Conservation (phyloP, 495 filamentous ascomycete genomes). For the Astrocystis sublimbata region DNA sequence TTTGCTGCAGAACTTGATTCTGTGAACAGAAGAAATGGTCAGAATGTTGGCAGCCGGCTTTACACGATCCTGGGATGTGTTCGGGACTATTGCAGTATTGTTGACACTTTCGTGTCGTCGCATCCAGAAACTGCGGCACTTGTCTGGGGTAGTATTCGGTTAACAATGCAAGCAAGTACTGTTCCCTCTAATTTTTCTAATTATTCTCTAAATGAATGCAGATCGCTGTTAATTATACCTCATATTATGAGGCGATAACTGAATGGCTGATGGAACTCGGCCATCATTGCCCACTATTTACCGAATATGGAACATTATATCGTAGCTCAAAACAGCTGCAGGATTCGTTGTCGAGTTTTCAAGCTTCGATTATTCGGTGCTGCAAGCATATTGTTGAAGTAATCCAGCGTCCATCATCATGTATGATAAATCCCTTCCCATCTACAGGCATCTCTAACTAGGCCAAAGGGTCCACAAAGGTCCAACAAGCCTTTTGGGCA, state of each 20-base stretch:
- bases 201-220: background rate
- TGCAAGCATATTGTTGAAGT: conserved; percentile 5
- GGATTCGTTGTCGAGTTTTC: background rate
- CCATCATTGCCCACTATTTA: background rate
- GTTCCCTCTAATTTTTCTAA: background rate
- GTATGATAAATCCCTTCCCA: background rate
- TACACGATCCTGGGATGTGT: background rate
- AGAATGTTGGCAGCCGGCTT: background rate
- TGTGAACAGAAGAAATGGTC: background rate
- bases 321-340: background rate
- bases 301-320: background rate
- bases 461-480: background rate
- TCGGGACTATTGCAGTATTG: conserved; percentile 23
- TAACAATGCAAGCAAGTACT: conserved; percentile 22
- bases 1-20: conserved; percentile 1
- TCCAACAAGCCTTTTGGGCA: background rate
- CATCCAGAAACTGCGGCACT: conserved; percentile 38
- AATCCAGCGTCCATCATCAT: background rate
- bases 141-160: conserved; percentile 40
- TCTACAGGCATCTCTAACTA: background rate
- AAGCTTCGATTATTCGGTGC: background rate
- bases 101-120: conserved; percentile 37
- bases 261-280: background rate
- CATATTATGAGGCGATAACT: background rate
- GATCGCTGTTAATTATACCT: background rate